Conservation (phyloP, 1,139 yeast genomes). For the Nadsonia commutata region DNA sequence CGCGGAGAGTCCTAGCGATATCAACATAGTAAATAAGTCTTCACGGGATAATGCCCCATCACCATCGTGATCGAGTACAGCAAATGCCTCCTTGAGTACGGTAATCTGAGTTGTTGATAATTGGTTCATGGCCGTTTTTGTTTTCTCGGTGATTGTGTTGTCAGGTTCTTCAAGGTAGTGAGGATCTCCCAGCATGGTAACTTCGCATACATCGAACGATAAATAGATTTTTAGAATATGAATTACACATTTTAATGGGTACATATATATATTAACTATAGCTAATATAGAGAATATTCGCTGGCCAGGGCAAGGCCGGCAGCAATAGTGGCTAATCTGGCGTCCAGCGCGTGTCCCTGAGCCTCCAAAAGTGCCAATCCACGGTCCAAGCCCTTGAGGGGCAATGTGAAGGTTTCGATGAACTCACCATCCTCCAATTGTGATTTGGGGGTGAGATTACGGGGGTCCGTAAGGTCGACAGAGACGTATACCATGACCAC, state of each 20-base stretch:
- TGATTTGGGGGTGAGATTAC: constrained; percentile 55
- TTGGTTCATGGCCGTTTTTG: too few species aligned
- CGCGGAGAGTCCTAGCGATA: constrained; percentile 35
- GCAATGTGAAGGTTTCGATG: constrained; percentile 64
- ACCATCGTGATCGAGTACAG: constrained; percentile 70
- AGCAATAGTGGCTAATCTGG: constrained; percentile 76
- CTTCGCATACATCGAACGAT: too few species aligned
- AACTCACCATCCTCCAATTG: constrained; percentile 80
- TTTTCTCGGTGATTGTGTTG: too few species aligned
- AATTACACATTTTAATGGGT: too few species aligned
- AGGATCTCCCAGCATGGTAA: too few species aligned
- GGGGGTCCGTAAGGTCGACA: constrained; percentile 51
- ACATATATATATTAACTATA: background rate
- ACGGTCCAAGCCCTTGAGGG: constrained; percentile 42
- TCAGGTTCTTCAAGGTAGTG: too few species aligned
- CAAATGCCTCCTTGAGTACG: constrained; percentile 37
- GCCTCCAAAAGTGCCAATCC: constrained; percentile 35
- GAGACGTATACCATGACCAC: constrained; percentile 66
- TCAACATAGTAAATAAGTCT: constrained; percentile 46
- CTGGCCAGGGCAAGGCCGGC: constrained; percentile 47
- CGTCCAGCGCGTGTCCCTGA: constrained; percentile 69
- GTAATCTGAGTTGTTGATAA: constrained; percentile 27
- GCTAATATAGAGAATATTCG: constrained; percentile 5
- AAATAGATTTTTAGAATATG: too few species aligned
- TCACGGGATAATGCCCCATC: constrained; percentile 49